Conservation (phyloP, 2,329 filamentous ascomycete genomes). For the Fusarium drepaniforme region DNA sequence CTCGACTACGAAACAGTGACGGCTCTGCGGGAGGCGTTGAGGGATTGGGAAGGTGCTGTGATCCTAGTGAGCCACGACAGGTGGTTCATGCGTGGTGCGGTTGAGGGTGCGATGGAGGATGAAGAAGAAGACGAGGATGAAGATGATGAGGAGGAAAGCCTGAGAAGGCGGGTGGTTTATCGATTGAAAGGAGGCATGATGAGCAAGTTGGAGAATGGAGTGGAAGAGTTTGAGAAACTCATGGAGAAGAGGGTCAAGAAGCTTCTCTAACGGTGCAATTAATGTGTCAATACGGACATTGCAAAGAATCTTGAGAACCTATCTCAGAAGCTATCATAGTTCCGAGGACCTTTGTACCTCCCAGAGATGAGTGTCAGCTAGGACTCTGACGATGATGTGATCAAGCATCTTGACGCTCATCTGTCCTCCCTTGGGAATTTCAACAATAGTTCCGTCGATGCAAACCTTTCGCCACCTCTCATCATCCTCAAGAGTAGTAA, state of each 20-base stretch:
- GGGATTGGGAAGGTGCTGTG: slow-evolving; percentile 78
- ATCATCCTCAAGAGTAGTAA: slow-evolving; percentile 77
- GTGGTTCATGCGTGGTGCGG: slow-evolving; percentile 81
- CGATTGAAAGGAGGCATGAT: slow-evolving; percentile 70
- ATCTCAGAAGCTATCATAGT: neutral
- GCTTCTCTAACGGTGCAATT: slow-evolving; percentile 46
- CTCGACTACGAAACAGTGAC: slow-evolving; percentile 85
- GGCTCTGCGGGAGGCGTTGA: slow-evolving; percentile 75
- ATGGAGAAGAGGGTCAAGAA: slow-evolving; percentile 70
- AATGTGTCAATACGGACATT: neutral
- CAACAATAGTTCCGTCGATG: slow-evolving; percentile 90
- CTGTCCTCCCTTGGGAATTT: slow-evolving; percentile 77
- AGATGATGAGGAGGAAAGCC: slow-evolving; percentile 56
- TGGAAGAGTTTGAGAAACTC: slow-evolving; percentile 73
- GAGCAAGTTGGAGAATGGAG: slow-evolving; percentile 67
- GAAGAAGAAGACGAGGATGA: slow-evolving; percentile 50
- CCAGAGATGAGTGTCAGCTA: slow-evolving; percentile 53
- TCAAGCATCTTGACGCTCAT: slow-evolving; percentile 72
- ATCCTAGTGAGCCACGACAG: slow-evolving; percentile 85
- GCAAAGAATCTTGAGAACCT: neutral
- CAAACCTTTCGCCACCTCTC: slow-evolving; percentile 86
- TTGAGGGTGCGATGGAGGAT: slow-evolving; percentile 58
- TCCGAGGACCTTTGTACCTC: neutral
- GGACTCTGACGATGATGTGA: slow-evolving; percentile 55
- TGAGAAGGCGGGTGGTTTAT: slow-evolving; percentile 68